Base-by-base conservation (phyloP, 805 yeast genomes). In the Wickerhamiella azymoides region DNA sequence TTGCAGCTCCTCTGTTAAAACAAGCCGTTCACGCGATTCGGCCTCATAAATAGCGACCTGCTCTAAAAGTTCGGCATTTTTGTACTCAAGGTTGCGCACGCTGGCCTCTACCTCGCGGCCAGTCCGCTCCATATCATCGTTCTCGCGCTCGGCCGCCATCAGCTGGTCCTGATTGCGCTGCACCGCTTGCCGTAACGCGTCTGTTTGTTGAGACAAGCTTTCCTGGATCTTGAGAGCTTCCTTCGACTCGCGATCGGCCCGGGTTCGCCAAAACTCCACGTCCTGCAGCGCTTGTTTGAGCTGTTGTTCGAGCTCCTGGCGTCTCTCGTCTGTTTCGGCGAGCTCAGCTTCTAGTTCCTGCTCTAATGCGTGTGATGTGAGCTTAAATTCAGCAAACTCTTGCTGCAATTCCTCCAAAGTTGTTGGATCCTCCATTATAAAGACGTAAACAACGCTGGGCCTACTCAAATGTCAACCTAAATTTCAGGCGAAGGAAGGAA, bases 301-400 rank as follows among this genome's bases (percentile, higher is more conserved):
- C 39, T 58, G 52, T 3, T 43, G 43, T 27, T 53, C 49, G 26
- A 63, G 54, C 19, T 47, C 51, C n/a, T 47, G 48, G 26, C 56
- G 56, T 39, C 50, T 48, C 36, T 48, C 50, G 18, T 66, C 67
- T 18, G 63, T 47, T 19, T 57, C 63, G n/a, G 53, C 63, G 30
- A 67, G 54, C 48, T 71, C 74, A 46, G 60, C 59, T 54, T 70
- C 75, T 28, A 70, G 56, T 45, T 69, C 74, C 35, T 56, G 58
- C 52, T 70, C 74, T 33, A 70, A 57, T 50, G 70, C 75, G 40
- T 62, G 57, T 38, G 71, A 66, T 5, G 72, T 65, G 18, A 54
- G 58, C 47, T 67, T 68, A 47, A 70, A 68, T 50, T 70, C 74
- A 17, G 55, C 58, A 16, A 71, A 54, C 50, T 69, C 73, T 6